Base-by-base conservation (phyloP, 805 yeast species). In the Candida easanensis region DNA sequence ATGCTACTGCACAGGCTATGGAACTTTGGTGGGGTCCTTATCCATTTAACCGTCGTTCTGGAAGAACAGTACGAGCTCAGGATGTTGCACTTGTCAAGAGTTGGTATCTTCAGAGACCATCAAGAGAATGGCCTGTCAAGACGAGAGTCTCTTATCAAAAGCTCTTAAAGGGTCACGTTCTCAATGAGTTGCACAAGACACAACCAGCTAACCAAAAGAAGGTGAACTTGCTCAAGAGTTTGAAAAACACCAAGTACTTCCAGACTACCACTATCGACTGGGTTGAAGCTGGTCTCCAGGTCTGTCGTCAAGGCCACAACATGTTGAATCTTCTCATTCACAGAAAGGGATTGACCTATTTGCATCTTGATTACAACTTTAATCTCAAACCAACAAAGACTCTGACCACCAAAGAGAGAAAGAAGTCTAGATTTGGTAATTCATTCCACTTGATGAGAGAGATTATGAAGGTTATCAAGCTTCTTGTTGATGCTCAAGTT, bases 231-330 rank as follows among this genome's bases (percentile, higher is more conserved):
- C 60, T 93, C 21, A 79, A 78, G 48, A 73, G 80, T 23, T 72
- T 93, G 51, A 79, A 80, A 45, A 71, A 75, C 36, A 93, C 99
- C 0, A 90, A 88, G 57, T 93, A 79, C 61, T 93, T 93, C 64
- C 96, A 88, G 58, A 83, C 86, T 54, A 91, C 99, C 0, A 75
- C 90, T 0, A 82, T 93, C 38, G 99, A 93, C 63, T 93, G 99
- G 99, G 93, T 91, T 3, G 99, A 93, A 62, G 99, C 98, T 1
- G 99, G 97, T 22, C 69, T 93, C 44, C 98, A 93, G 65, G 80
- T 93, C 3, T 86, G 96, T 57, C 77, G 80, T 30, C 99, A 93
- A 64, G 99, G 99, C 3, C 87, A 83, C 63, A 91, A 88, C 54
- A 90, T 91, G 95, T 72, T 93, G 36, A 90, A 89, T 62, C 66